Evolutionary conservation across 2,329 filamentous ascomycete species (phyloP), one percentile per base, ranked within the genome.

Genomic region (Nemania diffusa): DNA sequence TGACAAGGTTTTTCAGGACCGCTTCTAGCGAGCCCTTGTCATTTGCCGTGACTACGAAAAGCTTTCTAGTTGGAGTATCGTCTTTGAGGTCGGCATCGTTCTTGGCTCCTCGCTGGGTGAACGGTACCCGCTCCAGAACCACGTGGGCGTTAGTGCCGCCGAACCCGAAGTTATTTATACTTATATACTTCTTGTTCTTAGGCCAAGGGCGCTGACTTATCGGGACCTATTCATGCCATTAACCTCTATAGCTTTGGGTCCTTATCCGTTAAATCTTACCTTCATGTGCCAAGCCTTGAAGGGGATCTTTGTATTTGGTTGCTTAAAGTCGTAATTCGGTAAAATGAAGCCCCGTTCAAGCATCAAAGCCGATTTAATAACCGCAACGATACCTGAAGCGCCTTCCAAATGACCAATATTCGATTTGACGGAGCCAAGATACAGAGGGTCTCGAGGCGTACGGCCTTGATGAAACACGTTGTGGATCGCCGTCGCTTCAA

Each of bases 361-460:
- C 79, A 84, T 84, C 65, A 87, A 68, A 0, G 82, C 80, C 0
- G 83, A 81, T 74, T 87, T 87, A 69, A 87, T 84, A 20, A 87
- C 74, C 3, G 81, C 83, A 0, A 82, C 79, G 20, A 87, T 81
- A n/a, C 85, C 84, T 1, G 82, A 84, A 0, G 83, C 83, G 2
- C 81, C 84, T 69, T 87, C 85, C 5, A 84, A 64, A 72, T 87
- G 85, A 9, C 85, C 85, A 34, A 86, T 80, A 59, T 84, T 85
- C 5, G 83, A 81, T 67, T 86, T 85, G 2, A 84, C 81, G 0
- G 83, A 84, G 8, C 84, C 84, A 13, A 85, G 79, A 57, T 79
- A 83, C 8, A 84, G 70, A 4, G 82, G 83, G 50, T 78, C 75
- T n/a, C 79, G 76, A n/a, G 77, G 73, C 24, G 80, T 79, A 9